Conservation (phyloP, 177 flowering plant genomes). For the Vitis hybrid region DNA sequence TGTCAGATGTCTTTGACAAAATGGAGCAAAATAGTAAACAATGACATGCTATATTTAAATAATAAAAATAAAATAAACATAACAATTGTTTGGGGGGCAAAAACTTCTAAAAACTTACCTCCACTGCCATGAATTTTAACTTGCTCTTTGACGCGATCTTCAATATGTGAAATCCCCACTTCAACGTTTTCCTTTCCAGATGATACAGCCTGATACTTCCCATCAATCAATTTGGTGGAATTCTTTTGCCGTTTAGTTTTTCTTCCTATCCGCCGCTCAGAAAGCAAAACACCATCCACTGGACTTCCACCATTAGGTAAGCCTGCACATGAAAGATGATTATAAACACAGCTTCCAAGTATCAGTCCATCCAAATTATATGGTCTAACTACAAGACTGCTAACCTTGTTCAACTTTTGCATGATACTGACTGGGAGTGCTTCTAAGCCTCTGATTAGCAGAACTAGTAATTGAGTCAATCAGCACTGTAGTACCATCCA, state of each 20-base stretch:
- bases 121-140: slow-evolving; percentile 19
- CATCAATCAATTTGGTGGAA: slow-evolving; percentile 44
- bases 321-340: slow-evolving; percentile 32
- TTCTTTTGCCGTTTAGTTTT: slow-evolving; percentile 50
- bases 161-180: slow-evolving; percentile 18
- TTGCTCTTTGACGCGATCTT: slow-evolving; percentile 26
- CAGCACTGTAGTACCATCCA: slow-evolving; percentile 26
- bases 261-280: slow-evolving; percentile 46
- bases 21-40: neutral
- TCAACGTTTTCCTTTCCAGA: slow-evolving; percentile 47
- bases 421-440: slow-evolving; percentile 19
- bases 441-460: slow-evolving; percentile 20
- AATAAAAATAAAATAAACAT: neutral
- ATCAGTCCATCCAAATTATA: neutral
- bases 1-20: too few relatives aligned
- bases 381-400: neutral
- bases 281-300: slow-evolving; percentile 35
- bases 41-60: neutral
- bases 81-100: neutral
- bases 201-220: slow-evolving; percentile 25
- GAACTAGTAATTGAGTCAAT: slow-evolving; percentile 4
- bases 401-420: slow-evolving; percentile 42
- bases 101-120: too few relatives aligned
- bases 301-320: slow-evolving; percentile 35
- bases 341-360: slow-evolving; percentile 1